phyloP scores from a whole-genome alignment of 768 basidiomycete species.

The Sarcodon aspratus region DNA sequence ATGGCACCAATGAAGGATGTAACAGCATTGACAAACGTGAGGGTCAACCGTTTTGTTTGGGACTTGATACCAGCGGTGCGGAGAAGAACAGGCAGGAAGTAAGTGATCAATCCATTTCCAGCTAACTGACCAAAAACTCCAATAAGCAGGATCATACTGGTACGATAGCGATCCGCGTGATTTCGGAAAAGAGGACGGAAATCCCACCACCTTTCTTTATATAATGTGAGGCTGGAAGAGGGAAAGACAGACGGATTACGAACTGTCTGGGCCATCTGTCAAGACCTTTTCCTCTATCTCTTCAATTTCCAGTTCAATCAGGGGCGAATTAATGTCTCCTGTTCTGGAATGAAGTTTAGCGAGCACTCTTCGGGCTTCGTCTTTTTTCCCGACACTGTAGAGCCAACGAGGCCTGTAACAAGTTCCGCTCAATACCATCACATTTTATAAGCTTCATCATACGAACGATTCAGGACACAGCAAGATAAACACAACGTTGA shows the following conservation, averaged over 20 bases:
- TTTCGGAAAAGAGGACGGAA: slow-evolving; percentile 39
- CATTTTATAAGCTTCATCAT: too few relatives aligned
- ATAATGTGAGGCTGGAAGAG: too few relatives aligned
- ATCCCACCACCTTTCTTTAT: slow-evolving; percentile 39
- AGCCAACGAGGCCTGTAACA: slow-evolving; percentile 14
- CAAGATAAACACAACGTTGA: too few relatives aligned
- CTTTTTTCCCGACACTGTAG: slow-evolving; percentile 31
- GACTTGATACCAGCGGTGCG: slow-evolving; percentile 35
- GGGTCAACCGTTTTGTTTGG: slow-evolving; percentile 27
- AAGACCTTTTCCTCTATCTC: too few relatives aligned
- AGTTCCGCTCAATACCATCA: too few relatives aligned
- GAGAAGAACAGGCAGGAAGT: slow-evolving; percentile 34
- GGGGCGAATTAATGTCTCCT: slow-evolving; percentile 33
- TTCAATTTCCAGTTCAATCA: slow-evolving; percentile 29
- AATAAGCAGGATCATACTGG: slow-evolving; percentile 39
- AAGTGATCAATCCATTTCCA: slow-evolving; percentile 38
- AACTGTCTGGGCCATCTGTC: too few relatives aligned
- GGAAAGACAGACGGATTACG: too few relatives aligned
- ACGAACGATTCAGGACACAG: too few relatives aligned
- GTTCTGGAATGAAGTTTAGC: slow-evolving; percentile 36
- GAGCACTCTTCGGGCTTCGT: slow-evolving; percentile 31
- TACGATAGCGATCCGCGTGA: slow-evolving; percentile 32
- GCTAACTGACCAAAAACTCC: slow-evolving; percentile 32
- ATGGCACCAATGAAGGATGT: slow-evolving; percentile 32
- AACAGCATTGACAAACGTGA: slow-evolving; percentile 41